Evolutionary conservation across 2,329 filamentous ascomycete species (phyloP), one percentile per base, ranked within the genome.

Genomic region (Coniochaeta pulveracea): DNA sequence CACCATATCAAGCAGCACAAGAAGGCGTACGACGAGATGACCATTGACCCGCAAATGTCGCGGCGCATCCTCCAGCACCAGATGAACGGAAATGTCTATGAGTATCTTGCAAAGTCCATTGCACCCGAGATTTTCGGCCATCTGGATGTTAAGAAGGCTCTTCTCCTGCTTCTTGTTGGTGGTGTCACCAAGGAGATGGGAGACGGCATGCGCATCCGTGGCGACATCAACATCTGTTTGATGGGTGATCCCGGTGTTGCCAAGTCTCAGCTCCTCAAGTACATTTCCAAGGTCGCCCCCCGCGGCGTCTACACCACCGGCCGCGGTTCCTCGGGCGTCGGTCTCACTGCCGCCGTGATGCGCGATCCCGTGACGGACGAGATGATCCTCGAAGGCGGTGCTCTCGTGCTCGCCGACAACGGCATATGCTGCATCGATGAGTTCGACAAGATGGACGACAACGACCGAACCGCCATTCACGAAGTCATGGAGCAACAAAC

Each of bases 241-340:
- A 98, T 98, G 91, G 91, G 91, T 69, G 91, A 98, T 51, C 91
- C 91, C 54, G 91, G 91, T 85, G 91, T 98, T 52, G 91, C 91
- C 63, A 98, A 98, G 64, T 98, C 91, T 23, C 91, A 98, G 64
- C 65, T 98, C 44, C 72, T 98, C 44, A 96, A 95, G 61, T 98
- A 98, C 57, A 96, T 98, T 53, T 85, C 86, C 43, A 96, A 98
- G 63, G 91, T 98, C 19, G 89, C 91, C 2, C 91, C 91, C 40
- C 84, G 91, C 41, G 88, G 86, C 47, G 80, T 88, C 10, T 88
- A 88, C 59, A 88, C 82, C 5, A 84, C 81, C 4, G 82, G 82
- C 40, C 80, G 82, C 46, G 82, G 82, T 55, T 84, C 78, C 61
- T 84, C 78, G 55, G 82, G 82, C 51, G 82, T 88, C 34, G 82